These are phyloP conservation scores for Rhizopus arrhizus DNA, from an alignment of 371 early-diverging fungal species.

Conservation along the genomic window DNA sequence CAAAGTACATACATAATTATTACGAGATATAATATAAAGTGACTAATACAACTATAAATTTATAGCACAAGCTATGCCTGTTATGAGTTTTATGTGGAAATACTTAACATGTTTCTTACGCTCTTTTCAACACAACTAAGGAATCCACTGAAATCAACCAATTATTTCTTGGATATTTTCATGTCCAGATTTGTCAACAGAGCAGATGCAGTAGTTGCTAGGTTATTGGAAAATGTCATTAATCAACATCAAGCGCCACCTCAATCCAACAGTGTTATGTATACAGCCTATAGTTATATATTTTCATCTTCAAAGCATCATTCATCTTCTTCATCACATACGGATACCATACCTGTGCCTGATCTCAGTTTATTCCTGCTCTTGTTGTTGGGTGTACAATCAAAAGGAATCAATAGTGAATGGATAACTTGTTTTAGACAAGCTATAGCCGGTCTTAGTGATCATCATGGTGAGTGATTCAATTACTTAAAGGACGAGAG, in stretches of 20 bases:
- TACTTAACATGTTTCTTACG: conserved; percentile 63
- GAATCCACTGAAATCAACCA: conserved; percentile 34
- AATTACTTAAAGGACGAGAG: not conserved
- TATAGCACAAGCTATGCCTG: conserved; percentile 56
- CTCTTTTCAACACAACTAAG: conserved; percentile 70
- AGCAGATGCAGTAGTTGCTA: conserved; percentile 59
- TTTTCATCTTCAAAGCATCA: conserved; percentile 45
- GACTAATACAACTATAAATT: not conserved
- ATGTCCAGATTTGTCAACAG: conserved; percentile 59
- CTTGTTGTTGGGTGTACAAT: conserved; percentile 49
- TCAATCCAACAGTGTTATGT: conserved; percentile 63
- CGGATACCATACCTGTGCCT: conserved; percentile 59
- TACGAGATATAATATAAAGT: not conserved
- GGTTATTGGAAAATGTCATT: conserved; percentile 64
- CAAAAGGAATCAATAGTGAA: conserved; percentile 2
- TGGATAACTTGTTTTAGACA: conserved; percentile 50
- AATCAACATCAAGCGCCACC: conserved; percentile 63
- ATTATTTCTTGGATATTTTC: conserved; percentile 68
- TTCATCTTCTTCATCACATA: conserved; percentile 29
- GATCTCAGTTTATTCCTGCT: conserved; percentile 67
- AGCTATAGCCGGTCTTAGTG: conserved; percentile 57
- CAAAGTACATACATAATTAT: conserved; percentile 47
- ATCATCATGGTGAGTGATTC: conserved; percentile 55
- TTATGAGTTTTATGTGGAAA: conserved; percentile 75
- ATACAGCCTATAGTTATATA: conserved; percentile 72